phyloP scores from a whole-genome alignment of 441 rosid species.

The Euphorbia schlechtendalii region DNA sequence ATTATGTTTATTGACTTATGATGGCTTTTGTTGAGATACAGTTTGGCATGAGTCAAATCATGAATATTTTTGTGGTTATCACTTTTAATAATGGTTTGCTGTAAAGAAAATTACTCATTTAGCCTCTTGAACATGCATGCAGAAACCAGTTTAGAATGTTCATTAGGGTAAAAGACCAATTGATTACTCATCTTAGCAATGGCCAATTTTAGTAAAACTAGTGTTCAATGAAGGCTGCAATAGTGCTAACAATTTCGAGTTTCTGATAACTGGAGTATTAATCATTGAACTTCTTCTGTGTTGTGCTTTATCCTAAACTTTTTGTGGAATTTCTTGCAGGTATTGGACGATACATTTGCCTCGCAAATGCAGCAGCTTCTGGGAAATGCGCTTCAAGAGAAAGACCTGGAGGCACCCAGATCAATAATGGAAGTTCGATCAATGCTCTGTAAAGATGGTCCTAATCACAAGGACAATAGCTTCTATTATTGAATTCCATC shows the following conservation, averaged over 20 bases:
- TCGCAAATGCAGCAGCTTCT: conserved; percentile 77
- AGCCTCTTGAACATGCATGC: too few species aligned
- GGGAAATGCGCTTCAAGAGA: conserved; percentile 62
- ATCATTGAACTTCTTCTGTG: too few species aligned
- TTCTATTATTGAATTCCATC: conserved; percentile 26
- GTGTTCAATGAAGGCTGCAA: too few species aligned
- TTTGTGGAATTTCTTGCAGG: conserved; percentile 30
- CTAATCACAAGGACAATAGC: conserved; percentile 41
- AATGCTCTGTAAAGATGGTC: conserved; percentile 72
- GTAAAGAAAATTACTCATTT: too few species aligned
- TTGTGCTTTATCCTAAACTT: not conserved
- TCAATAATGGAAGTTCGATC: conserved; percentile 81
- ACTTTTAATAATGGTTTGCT: too few species aligned
- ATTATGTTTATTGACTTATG: not conserved
- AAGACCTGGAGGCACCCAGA: conserved; percentile 75
- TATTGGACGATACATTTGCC: conserved; percentile 71
- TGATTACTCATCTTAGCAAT: too few species aligned
- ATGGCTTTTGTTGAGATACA: not conserved
- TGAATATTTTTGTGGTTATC: not conserved
- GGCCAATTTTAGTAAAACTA: too few species aligned
- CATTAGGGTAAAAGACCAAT: too few species aligned
- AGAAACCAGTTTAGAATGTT: too few species aligned
- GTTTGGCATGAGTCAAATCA: not conserved
- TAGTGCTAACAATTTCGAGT: too few species aligned
- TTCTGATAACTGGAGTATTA: too few species aligned